A percentile compares a stretch with the other conserved stretches of the same genome.
phyloP scores from a whole-genome alignment of 768 basidiomycete species.

The Grammothele lineata region DNA sequence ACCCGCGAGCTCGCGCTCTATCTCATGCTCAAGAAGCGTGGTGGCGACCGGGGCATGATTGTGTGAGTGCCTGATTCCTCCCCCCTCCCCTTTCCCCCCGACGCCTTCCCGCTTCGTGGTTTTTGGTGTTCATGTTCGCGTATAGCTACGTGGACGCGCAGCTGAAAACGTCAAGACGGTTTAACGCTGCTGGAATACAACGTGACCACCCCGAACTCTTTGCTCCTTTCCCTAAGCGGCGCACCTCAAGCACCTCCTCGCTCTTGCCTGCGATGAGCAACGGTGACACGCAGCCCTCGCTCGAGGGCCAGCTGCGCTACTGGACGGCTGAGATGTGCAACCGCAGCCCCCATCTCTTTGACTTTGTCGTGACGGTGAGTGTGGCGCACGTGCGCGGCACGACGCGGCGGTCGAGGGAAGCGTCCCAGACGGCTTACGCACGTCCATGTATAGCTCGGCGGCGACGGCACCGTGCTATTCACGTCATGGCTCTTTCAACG shows the following conservation, averaged over 20 bases:
- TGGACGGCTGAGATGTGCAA: conserved; percentile 98
- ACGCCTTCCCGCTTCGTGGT: conserved; percentile 3
- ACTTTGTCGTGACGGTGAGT: conserved; percentile 94
- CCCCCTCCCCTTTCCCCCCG: conserved; percentile 11
- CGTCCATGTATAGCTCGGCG: conserved; percentile 69
- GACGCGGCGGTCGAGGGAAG: no score
- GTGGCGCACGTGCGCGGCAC: neutral
- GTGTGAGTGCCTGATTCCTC: conserved; percentile 50
- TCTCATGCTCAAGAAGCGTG: conserved; percentile 85
- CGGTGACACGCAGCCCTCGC: conserved; percentile 36
- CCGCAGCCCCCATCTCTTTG: conserved; percentile 86
- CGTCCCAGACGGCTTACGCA: neutral
- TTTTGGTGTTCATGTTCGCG: neutral
- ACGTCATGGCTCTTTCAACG: conserved; percentile 99
- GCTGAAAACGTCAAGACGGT: conserved; percentile 81
- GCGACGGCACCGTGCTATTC: conserved; percentile 97
- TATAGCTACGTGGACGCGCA: conserved; percentile 91
- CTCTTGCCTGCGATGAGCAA: conserved; percentile 46
- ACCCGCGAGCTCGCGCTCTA: conserved; percentile 93
- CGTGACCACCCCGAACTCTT: conserved; percentile 88
- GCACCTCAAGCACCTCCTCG: conserved; percentile 69
- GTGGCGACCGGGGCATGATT: conserved; percentile 68
- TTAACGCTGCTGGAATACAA: conserved; percentile 88
- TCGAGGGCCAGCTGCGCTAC: conserved; percentile 91
- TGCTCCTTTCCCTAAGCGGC: conserved; percentile 67